Conservation (phyloP, 2,329 filamentous ascomycete species). For the Ophiocordyceps unilateralis region DNA sequence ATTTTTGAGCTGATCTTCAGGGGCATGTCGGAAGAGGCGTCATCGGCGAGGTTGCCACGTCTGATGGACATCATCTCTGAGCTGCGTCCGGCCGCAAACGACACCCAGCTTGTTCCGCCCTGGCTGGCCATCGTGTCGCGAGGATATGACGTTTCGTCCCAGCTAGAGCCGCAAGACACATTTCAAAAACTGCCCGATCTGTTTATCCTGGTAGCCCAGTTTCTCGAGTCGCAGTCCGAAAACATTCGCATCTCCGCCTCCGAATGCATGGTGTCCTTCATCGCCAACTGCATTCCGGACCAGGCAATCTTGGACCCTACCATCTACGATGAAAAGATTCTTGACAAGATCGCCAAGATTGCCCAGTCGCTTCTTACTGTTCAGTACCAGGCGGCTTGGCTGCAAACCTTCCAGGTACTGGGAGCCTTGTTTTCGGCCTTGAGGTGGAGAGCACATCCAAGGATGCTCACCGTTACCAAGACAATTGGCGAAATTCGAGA, state of each 20-base stretch:
- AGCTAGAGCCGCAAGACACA: slow-evolving; percentile 76
- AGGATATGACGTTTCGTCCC: slow-evolving; percentile 84
- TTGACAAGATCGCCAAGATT: slow-evolving; percentile 63
- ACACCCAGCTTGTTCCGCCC: slow-evolving; percentile 83
- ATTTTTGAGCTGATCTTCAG: slow-evolving; percentile 96
- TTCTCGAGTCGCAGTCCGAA: slow-evolving; percentile 72
- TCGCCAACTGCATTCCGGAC: slow-evolving; percentile 75
- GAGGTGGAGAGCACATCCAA: slow-evolving; percentile 68
- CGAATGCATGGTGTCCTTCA: slow-evolving; percentile 84
- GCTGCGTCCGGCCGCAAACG: slow-evolving; percentile 77
- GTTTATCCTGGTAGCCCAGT: slow-evolving; percentile 63
- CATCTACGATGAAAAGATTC: slow-evolving; percentile 75
- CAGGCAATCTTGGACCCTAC: slow-evolving; percentile 76
- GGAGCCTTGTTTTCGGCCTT: slow-evolving; percentile 74
- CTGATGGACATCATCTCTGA: slow-evolving; percentile 85
- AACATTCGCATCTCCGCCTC: slow-evolving; percentile 92
- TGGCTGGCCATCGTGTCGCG: slow-evolving; percentile 94
- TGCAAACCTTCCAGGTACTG: slow-evolving; percentile 82
- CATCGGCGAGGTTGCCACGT: slow-evolving; percentile 75
- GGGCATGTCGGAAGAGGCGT: slow-evolving; percentile 73
- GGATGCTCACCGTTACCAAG: slow-evolving; percentile 58
- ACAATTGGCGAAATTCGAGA: slow-evolving; percentile 73
- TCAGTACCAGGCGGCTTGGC: slow-evolving; percentile 87
- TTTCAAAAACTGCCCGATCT: slow-evolving; percentile 79
- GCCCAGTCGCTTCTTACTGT: slow-evolving; percentile 65